Percentiles rank a stretch among this genome's conserved stretches.
Conservation (phyloP, 1,284 basidiomycete species). For the Apiotrichum porosum region DNA sequence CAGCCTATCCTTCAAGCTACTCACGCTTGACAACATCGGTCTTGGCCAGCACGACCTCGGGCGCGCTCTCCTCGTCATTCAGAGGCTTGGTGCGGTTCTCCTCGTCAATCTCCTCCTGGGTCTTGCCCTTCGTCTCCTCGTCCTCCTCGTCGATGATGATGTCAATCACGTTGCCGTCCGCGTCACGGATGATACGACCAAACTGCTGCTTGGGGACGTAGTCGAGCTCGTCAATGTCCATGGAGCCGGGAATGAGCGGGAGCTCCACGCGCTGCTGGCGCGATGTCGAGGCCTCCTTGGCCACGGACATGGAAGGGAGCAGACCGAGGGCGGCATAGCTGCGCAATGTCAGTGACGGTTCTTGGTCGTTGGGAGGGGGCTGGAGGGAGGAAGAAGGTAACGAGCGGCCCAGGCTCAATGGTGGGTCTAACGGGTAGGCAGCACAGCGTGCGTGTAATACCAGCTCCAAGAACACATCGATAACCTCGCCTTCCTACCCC, state of each 20-base stretch:
- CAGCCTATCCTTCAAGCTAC: no score
- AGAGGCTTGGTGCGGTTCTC: no score
- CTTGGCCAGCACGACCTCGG: slow-evolving; percentile 44
- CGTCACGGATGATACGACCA: slow-evolving; percentile 81
- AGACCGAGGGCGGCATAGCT: slow-evolving; percentile 49
- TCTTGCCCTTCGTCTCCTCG: slow-evolving; percentile 47
- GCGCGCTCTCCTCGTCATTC: slow-evolving; percentile 18
- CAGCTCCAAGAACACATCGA: no score
- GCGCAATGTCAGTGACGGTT: not conserved
- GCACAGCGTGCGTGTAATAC: no score
- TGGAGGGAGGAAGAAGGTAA: no score
- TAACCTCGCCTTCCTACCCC: no score
- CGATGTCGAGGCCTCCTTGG: slow-evolving; percentile 23
- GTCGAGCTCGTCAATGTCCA: slow-evolving; percentile 2
- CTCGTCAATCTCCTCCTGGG: no score
- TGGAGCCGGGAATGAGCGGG: slow-evolving; percentile 54
- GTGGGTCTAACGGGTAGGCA: no score
- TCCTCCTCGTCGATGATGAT: slow-evolving; percentile 65
- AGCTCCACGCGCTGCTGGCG: slow-evolving; percentile 34
- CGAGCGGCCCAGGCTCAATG: no score
- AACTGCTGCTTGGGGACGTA: slow-evolving; percentile 60
- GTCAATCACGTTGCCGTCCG: slow-evolving; percentile 69
- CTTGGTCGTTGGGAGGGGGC: not conserved
- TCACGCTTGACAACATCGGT: slow-evolving; percentile 48
- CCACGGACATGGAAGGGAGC: slow-evolving; percentile 42